Evolutionary conservation across 1,139 yeast species (phyloP).

Genomic region (Scheffersomyces titani): DNA sequence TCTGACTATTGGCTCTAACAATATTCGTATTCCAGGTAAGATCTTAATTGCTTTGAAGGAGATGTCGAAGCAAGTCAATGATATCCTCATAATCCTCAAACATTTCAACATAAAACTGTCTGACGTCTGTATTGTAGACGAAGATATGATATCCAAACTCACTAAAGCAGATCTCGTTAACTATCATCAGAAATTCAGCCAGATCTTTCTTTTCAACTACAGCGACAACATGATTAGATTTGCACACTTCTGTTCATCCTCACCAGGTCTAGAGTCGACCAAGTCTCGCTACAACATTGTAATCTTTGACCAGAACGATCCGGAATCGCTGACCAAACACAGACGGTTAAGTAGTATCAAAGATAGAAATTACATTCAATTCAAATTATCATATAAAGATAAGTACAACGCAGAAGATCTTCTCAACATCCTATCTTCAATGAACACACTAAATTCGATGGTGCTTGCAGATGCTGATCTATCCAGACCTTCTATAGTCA

Average conservation of each 20-base stretch:
- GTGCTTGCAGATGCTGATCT: neutral
- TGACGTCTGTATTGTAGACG: conserved; percentile 31
- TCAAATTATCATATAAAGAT: conserved; percentile 31
- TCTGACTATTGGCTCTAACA: conserved; percentile 3
- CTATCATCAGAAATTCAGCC: conserved; percentile 18
- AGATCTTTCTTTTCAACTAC: conserved; percentile 20
- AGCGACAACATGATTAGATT: conserved; percentile 17
- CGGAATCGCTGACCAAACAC: conserved; percentile 9
- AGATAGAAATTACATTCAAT: conserved; percentile 29
- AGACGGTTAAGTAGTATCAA: conserved; percentile 9
- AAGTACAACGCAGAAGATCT: conserved; percentile 28
- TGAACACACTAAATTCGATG: conserved; percentile 12
- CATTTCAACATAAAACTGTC: conserved; percentile 30
- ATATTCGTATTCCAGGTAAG: conserved; percentile 11
- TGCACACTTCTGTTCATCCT: conserved; percentile 20
- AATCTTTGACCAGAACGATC: conserved; percentile 20
- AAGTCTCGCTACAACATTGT: conserved; percentile 28
- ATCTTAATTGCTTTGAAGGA: conserved; percentile 32
- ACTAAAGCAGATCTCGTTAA: conserved; percentile 11
- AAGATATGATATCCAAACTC: conserved; percentile 12
- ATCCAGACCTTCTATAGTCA: conserved; percentile 12
- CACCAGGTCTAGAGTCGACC: conserved; percentile 33
- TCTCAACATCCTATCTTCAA: conserved; percentile 19
- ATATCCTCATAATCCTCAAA: conserved; percentile 34
- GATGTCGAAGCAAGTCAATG: conserved; percentile 33